phyloP scores from a whole-genome alignment of 2,329 filamentous ascomycete genomes.

The Xylaria sp. region DNA sequence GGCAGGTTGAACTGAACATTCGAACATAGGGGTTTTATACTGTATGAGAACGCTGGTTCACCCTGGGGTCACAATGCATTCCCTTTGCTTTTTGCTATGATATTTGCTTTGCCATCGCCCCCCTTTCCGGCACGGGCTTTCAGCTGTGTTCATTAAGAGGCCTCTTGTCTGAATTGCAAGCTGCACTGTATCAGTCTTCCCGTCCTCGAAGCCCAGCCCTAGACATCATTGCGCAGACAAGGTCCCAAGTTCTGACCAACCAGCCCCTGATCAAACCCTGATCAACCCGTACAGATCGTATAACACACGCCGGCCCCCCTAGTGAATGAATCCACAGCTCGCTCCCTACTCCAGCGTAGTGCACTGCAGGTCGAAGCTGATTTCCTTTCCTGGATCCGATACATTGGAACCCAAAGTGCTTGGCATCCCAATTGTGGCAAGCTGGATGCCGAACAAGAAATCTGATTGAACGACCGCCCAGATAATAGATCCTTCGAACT shows the following conservation, averaged over 20 bases:
- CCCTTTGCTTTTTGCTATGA: not conserved
- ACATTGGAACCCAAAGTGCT: conserved; percentile 21
- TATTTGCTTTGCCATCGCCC: not conserved
- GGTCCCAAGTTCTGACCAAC: not conserved
- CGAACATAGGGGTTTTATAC: too few relatives aligned
- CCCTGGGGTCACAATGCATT: not conserved
- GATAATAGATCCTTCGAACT: conserved; percentile 5
- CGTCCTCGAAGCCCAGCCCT: too few relatives aligned
- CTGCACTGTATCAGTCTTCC: conserved; percentile 3
- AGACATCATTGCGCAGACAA: not conserved
- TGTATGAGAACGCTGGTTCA: not conserved
- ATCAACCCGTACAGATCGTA: not conserved
- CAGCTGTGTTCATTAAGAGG: not conserved
- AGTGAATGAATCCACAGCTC: not conserved
- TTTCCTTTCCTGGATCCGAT: conserved; percentile 21
- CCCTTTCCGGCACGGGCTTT: not conserved
- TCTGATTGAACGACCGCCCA: conserved; percentile 7
- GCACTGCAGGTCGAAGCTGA: conserved; percentile 14
- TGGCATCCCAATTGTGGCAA: conserved; percentile 20
- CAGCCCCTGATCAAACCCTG: not conserved
- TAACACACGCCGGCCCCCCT: too few relatives aligned
- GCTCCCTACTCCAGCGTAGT: not conserved
- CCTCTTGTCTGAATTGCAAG: not conserved
- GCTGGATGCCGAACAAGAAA: not conserved
- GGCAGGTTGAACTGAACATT: not conserved